Evolutionary conservation across 2,329 filamentous ascomycete genomes (phyloP).

Genomic region (Cytospora piceicola): DNA sequence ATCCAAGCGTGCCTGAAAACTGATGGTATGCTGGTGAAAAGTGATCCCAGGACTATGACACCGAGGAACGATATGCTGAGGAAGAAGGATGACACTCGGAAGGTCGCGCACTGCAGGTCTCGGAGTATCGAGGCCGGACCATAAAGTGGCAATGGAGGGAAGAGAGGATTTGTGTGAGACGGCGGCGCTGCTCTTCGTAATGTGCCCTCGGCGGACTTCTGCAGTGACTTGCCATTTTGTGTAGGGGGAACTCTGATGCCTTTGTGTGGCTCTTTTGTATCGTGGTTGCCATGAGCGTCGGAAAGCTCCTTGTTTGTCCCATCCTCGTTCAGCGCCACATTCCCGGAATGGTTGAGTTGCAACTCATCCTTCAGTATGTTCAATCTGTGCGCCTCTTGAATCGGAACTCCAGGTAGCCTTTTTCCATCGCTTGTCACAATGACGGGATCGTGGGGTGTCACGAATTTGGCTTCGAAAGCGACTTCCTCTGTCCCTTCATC

Average conservation of each 20-base stretch:
- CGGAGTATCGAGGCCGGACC: constrained; percentile 71
- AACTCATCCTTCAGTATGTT: constrained; percentile 64
- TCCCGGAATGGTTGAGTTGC: constrained; percentile 33
- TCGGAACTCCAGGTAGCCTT: constrained; percentile 68
- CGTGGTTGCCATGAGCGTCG: constrained; percentile 43
- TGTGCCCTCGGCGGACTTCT: constrained; percentile 52
- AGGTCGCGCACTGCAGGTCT: constrained; percentile 66
- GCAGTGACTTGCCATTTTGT: constrained; percentile 42
- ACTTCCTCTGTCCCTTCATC: constrained; percentile 45
- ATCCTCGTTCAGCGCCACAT: constrained; percentile 25
- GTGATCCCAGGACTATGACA: constrained; percentile 74
- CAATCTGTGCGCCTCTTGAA: constrained; percentile 71
- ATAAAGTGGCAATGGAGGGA: constrained; percentile 82
- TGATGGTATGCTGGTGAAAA: constrained; percentile 67
- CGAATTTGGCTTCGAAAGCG: constrained; percentile 65
- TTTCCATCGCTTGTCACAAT: constrained; percentile 70
- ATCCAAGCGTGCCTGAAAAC: constrained; percentile 54
- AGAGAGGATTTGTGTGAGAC: constrained; percentile 76
- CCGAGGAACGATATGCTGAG: constrained; percentile 78
- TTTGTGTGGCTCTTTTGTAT: constrained; percentile 37
- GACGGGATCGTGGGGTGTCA: constrained; percentile 73
- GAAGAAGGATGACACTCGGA: constrained; percentile 71
- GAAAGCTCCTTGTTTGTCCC: constrained; percentile 37
- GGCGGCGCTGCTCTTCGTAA: constrained; percentile 59
- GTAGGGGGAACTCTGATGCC: constrained; percentile 30